Evolutionary conservation across 2,329 filamentous ascomycete species (phyloP).

Genomic region (Tolypocladium amazonense): DNA sequence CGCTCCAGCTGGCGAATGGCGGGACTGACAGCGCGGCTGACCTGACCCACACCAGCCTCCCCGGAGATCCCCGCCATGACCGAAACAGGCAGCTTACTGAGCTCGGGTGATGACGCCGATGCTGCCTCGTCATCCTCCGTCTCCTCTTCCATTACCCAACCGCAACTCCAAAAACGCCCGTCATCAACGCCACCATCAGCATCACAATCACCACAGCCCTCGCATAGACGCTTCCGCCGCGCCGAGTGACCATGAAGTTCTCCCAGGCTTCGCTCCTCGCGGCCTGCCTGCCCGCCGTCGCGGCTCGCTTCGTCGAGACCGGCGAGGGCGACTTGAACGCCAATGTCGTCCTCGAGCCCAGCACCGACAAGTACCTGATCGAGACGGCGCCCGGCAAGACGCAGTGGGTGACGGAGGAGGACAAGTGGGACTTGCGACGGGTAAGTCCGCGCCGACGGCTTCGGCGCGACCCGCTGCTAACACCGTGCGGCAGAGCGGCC

Average conservation of each 20-base stretch:
- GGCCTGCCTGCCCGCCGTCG: slow-evolving; percentile 41
- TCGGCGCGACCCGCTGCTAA: background rate
- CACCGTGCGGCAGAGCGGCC: slow-evolving; percentile 51
- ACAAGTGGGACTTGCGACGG: slow-evolving; percentile 85
- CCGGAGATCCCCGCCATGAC: background rate
- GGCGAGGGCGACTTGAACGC: slow-evolving; percentile 28
- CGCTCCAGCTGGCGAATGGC: background rate
- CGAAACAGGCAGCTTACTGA: background rate
- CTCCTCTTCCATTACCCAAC: background rate
- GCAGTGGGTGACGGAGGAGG: slow-evolving; percentile 81
- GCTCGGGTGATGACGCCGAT: background rate
- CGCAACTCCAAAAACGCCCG: background rate
- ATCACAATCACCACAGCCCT: background rate
- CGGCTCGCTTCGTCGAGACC: slow-evolving; percentile 45
- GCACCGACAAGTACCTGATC: slow-evolving; percentile 49
- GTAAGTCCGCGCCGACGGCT: slow-evolving; percentile 29
- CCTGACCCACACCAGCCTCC: background rate
- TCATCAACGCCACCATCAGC: background rate
- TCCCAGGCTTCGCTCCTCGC: slow-evolving; percentile 41
- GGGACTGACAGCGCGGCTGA: background rate
- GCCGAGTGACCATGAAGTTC: slow-evolving; percentile 35
- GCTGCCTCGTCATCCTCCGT: background rate
- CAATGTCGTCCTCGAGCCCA: slow-evolving; percentile 36
- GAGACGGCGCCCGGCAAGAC: slow-evolving; percentile 78
- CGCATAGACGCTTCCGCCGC: background rate